These are phyloP conservation scores for Russula earlei DNA, from an alignment of 768 basidiomycete genomes.

Conservation along the genomic window DNA sequence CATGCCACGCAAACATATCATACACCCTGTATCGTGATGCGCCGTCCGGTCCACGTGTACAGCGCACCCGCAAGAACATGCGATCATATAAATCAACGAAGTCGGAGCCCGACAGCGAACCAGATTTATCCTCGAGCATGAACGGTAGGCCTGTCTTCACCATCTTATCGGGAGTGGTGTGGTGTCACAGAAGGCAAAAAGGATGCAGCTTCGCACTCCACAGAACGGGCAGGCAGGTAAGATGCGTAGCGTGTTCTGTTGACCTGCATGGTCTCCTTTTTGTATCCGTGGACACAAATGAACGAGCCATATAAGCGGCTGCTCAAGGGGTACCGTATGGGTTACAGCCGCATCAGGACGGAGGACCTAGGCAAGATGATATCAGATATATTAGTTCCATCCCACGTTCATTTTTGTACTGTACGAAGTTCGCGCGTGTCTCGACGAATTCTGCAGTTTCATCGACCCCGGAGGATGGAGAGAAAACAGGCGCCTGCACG, in stretches of 20 bases:
- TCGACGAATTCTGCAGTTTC: constrained; percentile 9
- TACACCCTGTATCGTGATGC: constrained; percentile 43
- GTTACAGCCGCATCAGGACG: not conserved
- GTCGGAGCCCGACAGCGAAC: constrained; percentile 42
- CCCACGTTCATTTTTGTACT: constrained; percentile 9
- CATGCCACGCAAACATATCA: constrained; percentile 22
- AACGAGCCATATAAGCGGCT: not conserved
- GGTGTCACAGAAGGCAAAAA: not conserved
- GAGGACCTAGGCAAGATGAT: not conserved
- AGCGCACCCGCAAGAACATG: constrained; percentile 39
- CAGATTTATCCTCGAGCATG: constrained; percentile 57
- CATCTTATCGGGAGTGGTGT: constrained; percentile 22
- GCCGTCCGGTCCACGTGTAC: constrained; percentile 36
- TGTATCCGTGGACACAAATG: not conserved
- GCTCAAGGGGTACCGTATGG: not conserved
- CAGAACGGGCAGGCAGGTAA: not conserved
- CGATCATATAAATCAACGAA: constrained; percentile 59
- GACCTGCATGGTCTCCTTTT: constrained; percentile 4
- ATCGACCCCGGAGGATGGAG: not conserved
- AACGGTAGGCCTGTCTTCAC: constrained; percentile 47
- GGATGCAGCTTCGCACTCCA: not conserved
- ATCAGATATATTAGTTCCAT: constrained; percentile 2
- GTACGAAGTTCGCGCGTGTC: not conserved
- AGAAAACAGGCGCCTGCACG: not conserved
- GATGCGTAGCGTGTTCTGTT: not conserved